Conservation (phyloP, 352 stramenopile species). For the Globisporangium camurandrum region DNA sequence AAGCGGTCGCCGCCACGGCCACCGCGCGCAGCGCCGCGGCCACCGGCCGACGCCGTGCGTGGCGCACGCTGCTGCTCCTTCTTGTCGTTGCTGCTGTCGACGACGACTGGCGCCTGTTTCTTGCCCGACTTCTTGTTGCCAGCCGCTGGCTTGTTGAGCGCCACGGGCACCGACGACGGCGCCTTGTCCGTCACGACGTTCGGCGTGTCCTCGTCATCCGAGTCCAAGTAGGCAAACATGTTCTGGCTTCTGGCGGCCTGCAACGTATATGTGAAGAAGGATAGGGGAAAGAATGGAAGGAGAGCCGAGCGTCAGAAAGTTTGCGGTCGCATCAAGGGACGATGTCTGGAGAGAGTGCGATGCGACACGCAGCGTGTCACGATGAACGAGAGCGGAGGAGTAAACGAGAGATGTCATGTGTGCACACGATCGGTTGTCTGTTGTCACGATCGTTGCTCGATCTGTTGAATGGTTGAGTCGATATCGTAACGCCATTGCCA, state of each 20-base stretch:
- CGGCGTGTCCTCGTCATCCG: constrained; percentile 67
- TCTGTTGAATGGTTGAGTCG: too few relatives aligned
- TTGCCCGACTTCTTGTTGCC: constrained; percentile 79
- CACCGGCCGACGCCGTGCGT: constrained; percentile 39
- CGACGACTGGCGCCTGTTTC: constrained; percentile 32
- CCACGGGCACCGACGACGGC: constrained; percentile 42
- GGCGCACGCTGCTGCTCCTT: constrained; percentile 46
- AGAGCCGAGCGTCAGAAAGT: too few relatives aligned
- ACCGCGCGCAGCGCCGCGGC: constrained; percentile 31
- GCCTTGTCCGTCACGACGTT: constrained; percentile 48
- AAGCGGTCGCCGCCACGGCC: constrained; percentile 38
- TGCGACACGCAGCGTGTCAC: not conserved
- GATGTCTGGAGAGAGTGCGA: not conserved
- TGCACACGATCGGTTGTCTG: too few relatives aligned
- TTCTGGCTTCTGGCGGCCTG: constrained; percentile 51
- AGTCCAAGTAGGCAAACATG: constrained; percentile 69
- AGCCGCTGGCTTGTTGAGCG: constrained; percentile 77
- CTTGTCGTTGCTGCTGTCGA: constrained; percentile 29
- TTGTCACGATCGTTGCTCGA: too few relatives aligned
- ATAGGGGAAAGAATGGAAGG: not conserved
- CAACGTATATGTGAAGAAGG: not conserved
- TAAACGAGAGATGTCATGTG: too few relatives aligned
- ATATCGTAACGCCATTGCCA: too few relatives aligned
- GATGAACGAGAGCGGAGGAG: too few relatives aligned
- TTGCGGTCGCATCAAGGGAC: too few relatives aligned